Conservation (phyloP, 2,329 filamentous ascomycete genomes). For the Ceratocystis eucalypticola region DNA sequence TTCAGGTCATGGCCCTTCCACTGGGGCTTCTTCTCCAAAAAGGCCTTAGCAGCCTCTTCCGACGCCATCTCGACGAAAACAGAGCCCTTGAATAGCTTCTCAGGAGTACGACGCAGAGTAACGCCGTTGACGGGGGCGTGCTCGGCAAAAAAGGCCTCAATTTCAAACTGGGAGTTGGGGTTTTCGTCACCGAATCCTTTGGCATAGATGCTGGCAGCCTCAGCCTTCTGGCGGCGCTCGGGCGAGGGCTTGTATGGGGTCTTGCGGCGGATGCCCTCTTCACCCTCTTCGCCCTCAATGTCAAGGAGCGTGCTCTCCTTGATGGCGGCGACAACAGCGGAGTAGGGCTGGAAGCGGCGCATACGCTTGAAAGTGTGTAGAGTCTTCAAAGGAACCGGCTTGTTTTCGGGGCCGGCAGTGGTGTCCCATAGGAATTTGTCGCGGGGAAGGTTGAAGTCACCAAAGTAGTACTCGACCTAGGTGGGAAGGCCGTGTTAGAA, state of each 20-base stretch:
- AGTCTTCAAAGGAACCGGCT: constrained; percentile 61
- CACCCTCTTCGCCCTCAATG: constrained; percentile 57
- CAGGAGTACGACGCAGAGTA: constrained; percentile 64
- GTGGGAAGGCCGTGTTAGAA: background rate
- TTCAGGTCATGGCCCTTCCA: constrained; percentile 69
- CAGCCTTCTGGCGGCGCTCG: constrained; percentile 49
- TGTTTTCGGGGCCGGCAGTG: constrained; percentile 67
- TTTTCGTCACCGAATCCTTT: constrained; percentile 87
- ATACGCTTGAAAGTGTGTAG: constrained; percentile 89
- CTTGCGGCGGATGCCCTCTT: constrained; percentile 66
- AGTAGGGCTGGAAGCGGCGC: constrained; percentile 83
- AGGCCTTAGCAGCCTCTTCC: constrained; percentile 65
- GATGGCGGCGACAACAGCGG: constrained; percentile 68
- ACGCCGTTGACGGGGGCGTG: constrained; percentile 70
- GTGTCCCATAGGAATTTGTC: constrained; percentile 78
- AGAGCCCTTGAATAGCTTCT: constrained; percentile 81
- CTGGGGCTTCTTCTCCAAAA: constrained; percentile 71
- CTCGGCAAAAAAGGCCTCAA: constrained; percentile 79
- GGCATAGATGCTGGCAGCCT: constrained; percentile 69
- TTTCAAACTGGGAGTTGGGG: constrained; percentile 77
- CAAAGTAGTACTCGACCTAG: constrained; percentile 92
- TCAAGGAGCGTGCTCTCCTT: constrained; percentile 62
- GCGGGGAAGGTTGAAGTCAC: constrained; percentile 73
- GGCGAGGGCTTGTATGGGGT: constrained; percentile 47
- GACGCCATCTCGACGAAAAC: constrained; percentile 86